phyloP scores from a whole-genome alignment of 768 basidiomycete genomes.

The Tricholoma sp. region DNA sequence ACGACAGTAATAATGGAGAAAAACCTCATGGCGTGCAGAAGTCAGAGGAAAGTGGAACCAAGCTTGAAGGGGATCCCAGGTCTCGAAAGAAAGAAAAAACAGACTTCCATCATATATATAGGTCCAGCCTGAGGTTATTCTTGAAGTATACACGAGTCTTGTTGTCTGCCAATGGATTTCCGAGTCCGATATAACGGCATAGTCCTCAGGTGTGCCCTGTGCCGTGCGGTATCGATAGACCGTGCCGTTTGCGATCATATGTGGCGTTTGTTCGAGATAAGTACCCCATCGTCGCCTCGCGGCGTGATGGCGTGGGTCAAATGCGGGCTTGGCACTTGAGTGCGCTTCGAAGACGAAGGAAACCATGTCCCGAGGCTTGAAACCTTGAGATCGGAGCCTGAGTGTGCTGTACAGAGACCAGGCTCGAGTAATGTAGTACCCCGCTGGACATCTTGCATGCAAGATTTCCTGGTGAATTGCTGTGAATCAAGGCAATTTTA shows the following conservation, averaged over 20 bases:
- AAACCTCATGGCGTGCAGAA: slow-evolving; percentile 32
- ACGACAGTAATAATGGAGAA: slow-evolving; percentile 33
- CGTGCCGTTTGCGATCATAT: neutral
- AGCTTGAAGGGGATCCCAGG: neutral
- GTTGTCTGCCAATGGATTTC: neutral
- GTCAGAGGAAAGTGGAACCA: slow-evolving; percentile 3
- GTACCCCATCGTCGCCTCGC: neutral
- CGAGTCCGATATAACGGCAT: neutral
- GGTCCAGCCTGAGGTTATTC: neutral
- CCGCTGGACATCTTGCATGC: too few species aligned
- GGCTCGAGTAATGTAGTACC: too few species aligned
- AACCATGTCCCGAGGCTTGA: too few species aligned
- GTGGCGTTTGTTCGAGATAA: neutral
- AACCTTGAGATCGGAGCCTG: too few species aligned
- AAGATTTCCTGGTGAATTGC: too few species aligned
- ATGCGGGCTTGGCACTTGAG: neutral
- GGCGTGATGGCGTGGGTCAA: neutral
- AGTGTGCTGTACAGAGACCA: too few species aligned
- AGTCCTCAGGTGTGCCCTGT: neutral
- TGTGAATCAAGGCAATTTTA: too few species aligned
- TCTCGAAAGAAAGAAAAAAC: too few species aligned
- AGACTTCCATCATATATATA: neutral
- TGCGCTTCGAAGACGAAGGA: neutral
- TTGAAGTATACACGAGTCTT: neutral
- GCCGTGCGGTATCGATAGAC: neutral